Conservation (phyloP, 306 rosid genomes). For the Prunus mongolica region DNA sequence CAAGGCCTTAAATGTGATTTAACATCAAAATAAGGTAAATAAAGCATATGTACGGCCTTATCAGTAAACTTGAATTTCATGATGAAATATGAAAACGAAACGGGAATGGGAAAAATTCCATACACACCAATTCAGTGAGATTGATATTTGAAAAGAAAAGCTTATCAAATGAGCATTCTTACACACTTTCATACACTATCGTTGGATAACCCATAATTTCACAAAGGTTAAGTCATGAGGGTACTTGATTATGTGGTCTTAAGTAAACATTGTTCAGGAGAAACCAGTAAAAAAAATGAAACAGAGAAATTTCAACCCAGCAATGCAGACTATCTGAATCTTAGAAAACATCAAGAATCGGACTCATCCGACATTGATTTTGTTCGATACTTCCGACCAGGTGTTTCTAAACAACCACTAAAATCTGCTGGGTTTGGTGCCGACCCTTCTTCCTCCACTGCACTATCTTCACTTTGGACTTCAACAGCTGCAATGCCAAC, state of each 20-base stretch:
- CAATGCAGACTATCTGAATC: not conserved
- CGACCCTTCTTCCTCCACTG: slow-evolving; percentile 17
- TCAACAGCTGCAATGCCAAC: slow-evolving; percentile 21
- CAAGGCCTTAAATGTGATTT: not conserved
- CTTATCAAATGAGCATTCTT: not conserved
- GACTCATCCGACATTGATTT: slow-evolving; percentile 7
- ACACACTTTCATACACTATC: not conserved
- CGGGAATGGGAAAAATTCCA: not conserved
- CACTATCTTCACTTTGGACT: slow-evolving; percentile 7
- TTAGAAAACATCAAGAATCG: slow-evolving; percentile 10
- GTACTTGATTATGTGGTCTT: not conserved
- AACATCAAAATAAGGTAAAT: too few relatives aligned
- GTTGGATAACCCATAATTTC: not conserved
- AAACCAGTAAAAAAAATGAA: not conserved
- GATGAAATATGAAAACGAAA: not conserved
- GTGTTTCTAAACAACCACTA: not conserved
- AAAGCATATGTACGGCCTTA: too few relatives aligned
- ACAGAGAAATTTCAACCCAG: not conserved
- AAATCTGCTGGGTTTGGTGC: slow-evolving; percentile 2
- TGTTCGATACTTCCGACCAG: slow-evolving; percentile 18
- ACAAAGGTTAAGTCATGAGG: not conserved
- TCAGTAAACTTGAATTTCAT: too few relatives aligned
- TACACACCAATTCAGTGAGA: not conserved
- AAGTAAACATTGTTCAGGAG: not conserved
- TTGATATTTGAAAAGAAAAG: not conserved